These are phyloP conservation scores for Ettlia oleoabundans DNA, from an alignment of 139 green algal species.

Conservation along the genomic window DNA sequence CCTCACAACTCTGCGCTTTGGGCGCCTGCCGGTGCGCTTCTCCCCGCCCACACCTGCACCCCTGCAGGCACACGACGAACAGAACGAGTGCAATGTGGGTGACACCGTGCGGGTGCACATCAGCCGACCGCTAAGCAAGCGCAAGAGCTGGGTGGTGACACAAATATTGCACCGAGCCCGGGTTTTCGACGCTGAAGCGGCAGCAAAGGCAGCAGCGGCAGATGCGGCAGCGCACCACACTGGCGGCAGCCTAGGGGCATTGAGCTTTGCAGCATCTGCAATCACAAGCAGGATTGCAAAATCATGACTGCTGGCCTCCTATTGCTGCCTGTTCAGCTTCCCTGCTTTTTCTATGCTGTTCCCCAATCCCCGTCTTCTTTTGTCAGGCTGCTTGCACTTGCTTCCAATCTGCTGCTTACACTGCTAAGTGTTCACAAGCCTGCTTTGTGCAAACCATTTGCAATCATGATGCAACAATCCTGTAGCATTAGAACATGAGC, in stretches of 20 bases:
- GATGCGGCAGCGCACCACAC: constrained; percentile 16
- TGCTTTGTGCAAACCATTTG: too few species aligned
- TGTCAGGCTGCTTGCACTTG: background rate
- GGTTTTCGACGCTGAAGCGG: constrained; percentile 53
- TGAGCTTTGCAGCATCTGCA: constrained; percentile 41
- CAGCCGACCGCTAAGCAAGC: constrained; percentile 67
- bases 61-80: constrained; percentile 65
- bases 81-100: constrained; percentile 64
- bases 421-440: too few species aligned
- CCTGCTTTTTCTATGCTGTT: background rate
- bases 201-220: constrained; percentile 35
- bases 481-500: too few species aligned
- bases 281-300: constrained; percentile 2
- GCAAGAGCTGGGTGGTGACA: constrained; percentile 58
- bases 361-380: background rate
- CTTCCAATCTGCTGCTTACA: too few species aligned
- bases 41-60: too few species aligned
- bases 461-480: too few species aligned
- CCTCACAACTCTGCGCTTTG: too few species aligned
- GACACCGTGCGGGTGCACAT: constrained; percentile 64
- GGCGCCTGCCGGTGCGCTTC: too few species aligned
- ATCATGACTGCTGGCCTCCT: background rate
- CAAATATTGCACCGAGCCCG: constrained; percentile 54
- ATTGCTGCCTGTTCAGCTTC: too few species aligned
- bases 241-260: background rate